Conservation (phyloP, 208 protist genomes). For the Acanthamoeba quina region DNA sequence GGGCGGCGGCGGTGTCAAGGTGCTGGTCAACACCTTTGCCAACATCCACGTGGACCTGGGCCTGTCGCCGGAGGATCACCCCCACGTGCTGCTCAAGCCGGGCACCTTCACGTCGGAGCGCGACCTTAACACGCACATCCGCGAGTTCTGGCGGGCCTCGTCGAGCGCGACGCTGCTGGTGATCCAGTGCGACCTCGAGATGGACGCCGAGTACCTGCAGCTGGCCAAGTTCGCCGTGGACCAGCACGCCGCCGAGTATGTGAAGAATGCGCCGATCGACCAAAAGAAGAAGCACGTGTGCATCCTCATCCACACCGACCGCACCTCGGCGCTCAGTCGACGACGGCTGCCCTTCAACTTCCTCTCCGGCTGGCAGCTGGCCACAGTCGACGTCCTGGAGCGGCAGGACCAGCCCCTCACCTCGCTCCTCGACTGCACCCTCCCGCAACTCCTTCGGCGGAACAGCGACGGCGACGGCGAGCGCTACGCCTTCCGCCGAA, state of each 20-base stretch:
- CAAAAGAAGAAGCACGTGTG: slow-evolving; percentile 27
- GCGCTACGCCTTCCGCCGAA: slow-evolving; percentile 10
- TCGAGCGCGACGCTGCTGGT: neutral
- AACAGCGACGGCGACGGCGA: neutral
- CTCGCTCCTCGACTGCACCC: neutral
- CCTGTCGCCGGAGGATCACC: neutral
- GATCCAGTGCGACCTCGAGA: slow-evolving; percentile 26
- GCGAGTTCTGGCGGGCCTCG: neutral
- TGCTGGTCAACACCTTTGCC: slow-evolving; percentile 1
- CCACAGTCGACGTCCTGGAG: slow-evolving; percentile 17
- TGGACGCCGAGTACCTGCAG: slow-evolving; percentile 16
- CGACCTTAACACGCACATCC: neutral
- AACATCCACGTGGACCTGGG: slow-evolving; percentile 1
- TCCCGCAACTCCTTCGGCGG: neutral
- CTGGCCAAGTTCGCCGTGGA: slow-evolving; percentile 31
- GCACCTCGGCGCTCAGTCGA: neutral
- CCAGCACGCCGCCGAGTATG: slow-evolving; percentile 5
- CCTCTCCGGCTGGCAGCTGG: slow-evolving; percentile 39
- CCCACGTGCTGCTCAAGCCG: slow-evolving; percentile 4
- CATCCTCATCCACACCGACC: slow-evolving; percentile 16
- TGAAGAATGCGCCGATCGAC: neutral
- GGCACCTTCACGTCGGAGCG: slow-evolving; percentile 11
- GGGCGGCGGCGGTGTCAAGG: neutral
- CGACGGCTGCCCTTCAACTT: slow-evolving; percentile 24
- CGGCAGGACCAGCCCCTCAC: neutral